Evolutionary conservation across 1,284 basidiomycete species (phyloP), one percentile per base, ranked within the genome.

Genomic region (Leccinum fuscescens): DNA sequence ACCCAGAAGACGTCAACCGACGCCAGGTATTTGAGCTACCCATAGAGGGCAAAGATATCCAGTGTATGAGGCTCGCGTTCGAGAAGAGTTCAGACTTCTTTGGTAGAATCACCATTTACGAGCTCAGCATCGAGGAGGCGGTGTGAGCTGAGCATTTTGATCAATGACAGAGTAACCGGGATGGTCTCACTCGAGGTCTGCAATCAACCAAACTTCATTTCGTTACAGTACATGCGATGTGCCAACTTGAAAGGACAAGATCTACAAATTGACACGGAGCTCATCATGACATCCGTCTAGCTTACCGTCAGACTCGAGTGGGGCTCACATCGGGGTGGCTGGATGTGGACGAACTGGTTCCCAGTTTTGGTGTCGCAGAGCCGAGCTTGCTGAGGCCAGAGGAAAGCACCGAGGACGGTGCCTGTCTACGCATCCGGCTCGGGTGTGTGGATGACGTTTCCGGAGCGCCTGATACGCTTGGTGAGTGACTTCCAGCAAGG

Each of bases 1-100:
- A 85, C 68, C 89, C 90, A 1, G 86, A 90, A 66, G 89, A 93
- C 68, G 85, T 87, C 59, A 93, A 93, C 67, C 79, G 86, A 53
- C 78, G 78, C 33, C 91, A 93, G 72, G 71, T 65, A 3, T 93
- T 93, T 64, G 80, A 85, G 42, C 68, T 92, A 17, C 54, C 55
- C 57, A 57, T 53, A 8, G 55, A 58, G 3, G 63, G 39, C 15
- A 59, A 63, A 11, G 80, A 79, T 24, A 70, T 86, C 9, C 71
- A 68, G 53, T 74, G 77, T 24, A 59, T 93, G 64, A 88, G 82
- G 70, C 70, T 93, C n/a, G 75, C 88, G 2, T 92, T 92, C 65
- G 85, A 90, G 65, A 81, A 84, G 69, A 90, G 89, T 69, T 90
- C 89, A 14, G 89, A 91, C 73, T 88, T 91, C 67, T 92, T 91